Evolutionary conservation across 1,139 yeast genomes (phyloP), one percentile per base, ranked within the genome.

Genomic region (Lodderomyces parapsilosis): DNA sequence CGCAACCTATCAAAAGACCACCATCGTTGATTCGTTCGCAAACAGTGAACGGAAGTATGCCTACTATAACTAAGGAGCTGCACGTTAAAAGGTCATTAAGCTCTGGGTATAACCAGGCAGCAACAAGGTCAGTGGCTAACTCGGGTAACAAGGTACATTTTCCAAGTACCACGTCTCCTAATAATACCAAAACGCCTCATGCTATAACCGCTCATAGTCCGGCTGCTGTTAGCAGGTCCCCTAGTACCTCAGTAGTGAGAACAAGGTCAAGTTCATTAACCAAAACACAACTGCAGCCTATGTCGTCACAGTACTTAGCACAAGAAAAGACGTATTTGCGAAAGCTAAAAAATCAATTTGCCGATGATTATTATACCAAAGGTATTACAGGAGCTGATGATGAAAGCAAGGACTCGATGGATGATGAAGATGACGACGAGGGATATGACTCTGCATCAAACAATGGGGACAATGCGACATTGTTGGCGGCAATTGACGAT

Each of bases 321-420:
- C 93, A 86, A 55, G 95, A 87, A 59, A 74, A 77, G 53, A 80
- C 83, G 0, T 87, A 87, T 57, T 61, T 87, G 43, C 76, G 78
- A 46, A 80, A 80, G 56, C 77, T 87, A 55, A 74, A 79, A 44
- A 82, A 83, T 52, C 86, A 80, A 53, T 65, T 74, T 39, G 77
- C 70, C 10, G 89, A 86, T 57, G 95, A 86, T 52, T 84, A 82
- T 56, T 81, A 81, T 54, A 81, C 86, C 5, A 79, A 80, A 51
- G 85, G 84, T 2, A 78, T 81, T 27, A 59, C 70, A 10, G 76
- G 71, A 1, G 74, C 71, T 5, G 54, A 59, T 54, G 13, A 34
- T 5, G 37, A 36, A 17, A 43, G 39, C 7, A 56, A 51, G 19
- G 62, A 53, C 40, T 39, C 49, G 6, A 47, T 47, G n/a, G 38